Evolutionary conservation across 2,329 filamentous ascomycete genomes (phyloP).

Genomic region (Septoria petroselini): DNA sequence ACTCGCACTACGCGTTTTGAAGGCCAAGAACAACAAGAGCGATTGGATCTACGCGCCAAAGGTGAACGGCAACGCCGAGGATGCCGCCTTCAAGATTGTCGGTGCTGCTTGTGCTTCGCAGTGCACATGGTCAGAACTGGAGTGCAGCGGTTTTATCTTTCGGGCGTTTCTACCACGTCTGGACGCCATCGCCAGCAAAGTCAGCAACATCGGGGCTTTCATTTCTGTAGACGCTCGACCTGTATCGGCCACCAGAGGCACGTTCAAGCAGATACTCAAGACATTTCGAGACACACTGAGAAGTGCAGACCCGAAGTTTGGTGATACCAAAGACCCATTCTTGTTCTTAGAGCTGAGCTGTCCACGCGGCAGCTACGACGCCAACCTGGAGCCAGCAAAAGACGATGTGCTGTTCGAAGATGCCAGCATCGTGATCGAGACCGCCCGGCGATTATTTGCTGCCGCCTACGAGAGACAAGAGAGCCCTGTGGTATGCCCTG

Average conservation of each 20-base stretch:
- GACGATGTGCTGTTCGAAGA: slow-evolving; percentile 68
- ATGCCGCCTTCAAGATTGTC: slow-evolving; percentile 61
- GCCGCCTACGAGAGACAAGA: slow-evolving; percentile 22
- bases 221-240: slow-evolving; percentile 68
- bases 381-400: slow-evolving; percentile 69
- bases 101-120: slow-evolving; percentile 56
- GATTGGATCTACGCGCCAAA: slow-evolving; percentile 64
- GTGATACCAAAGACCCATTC: slow-evolving; percentile 54
- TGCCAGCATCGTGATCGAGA: slow-evolving; percentile 46
- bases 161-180: slow-evolving; percentile 58
- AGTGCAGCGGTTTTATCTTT: slow-evolving; percentile 47
- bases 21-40: slow-evolving; percentile 49
- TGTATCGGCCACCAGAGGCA: slow-evolving; percentile 54
- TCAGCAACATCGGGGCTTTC: slow-evolving; percentile 50
- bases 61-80: slow-evolving; percentile 49
- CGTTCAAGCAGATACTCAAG: slow-evolving; percentile 57
- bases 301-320: slow-evolving; percentile 27
- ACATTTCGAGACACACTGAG: slow-evolving; percentile 54
- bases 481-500: neutral
- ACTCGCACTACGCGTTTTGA: slow-evolving; percentile 59
- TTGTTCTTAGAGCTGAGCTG: slow-evolving; percentile 63
- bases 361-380: slow-evolving; percentile 62
- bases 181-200: slow-evolving; percentile 43
- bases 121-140: slow-evolving; percentile 47
- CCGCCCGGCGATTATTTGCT: slow-evolving; percentile 47